phyloP scores from a whole-genome alignment of 2,329 filamentous ascomycete species.

The Neofusicoccum ribis region DNA sequence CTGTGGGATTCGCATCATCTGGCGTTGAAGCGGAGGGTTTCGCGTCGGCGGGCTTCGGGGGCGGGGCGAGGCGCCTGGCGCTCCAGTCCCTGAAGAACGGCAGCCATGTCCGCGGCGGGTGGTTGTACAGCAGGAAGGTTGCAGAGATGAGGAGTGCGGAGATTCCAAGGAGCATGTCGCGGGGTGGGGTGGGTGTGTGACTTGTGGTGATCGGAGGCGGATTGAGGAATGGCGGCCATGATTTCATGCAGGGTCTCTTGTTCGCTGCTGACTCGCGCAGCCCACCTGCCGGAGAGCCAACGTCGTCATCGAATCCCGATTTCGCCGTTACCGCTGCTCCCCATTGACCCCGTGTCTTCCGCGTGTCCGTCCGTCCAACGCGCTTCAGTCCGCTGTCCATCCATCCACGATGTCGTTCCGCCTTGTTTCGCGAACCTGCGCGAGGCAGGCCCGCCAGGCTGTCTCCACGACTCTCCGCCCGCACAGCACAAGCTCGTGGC shows the following conservation, averaged over 20 bases:
- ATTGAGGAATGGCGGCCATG: conserved; percentile 12
- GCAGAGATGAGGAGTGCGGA: conserved; percentile 40
- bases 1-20: not conserved
- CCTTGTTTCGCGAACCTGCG: not conserved
- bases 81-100: conserved; percentile 14
- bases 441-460: conserved; percentile 1
- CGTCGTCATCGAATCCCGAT: conserved; percentile 13
- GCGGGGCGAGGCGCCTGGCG: not conserved
- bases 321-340: not conserved
- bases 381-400: not conserved
- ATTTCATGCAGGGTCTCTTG: conserved; percentile 5
- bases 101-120: conserved; percentile 38
- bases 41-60: not conserved
- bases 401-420: not conserved
- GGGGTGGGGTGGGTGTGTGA: not conserved
- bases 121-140: conserved; percentile 37
- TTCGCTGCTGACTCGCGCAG: conserved; percentile 4
- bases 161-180: conserved; percentile 38
- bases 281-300: not conserved
- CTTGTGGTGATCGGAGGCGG: conserved; percentile 8
- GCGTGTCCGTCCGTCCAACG: not conserved
- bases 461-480: not conserved
- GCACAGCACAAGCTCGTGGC: conserved; percentile 6
- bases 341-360: not conserved
- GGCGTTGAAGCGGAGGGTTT: not conserved